Base-by-base conservation (phyloP, 2,329 filamentous ascomycete genomes). In the Fusarium albosuccineum region DNA sequence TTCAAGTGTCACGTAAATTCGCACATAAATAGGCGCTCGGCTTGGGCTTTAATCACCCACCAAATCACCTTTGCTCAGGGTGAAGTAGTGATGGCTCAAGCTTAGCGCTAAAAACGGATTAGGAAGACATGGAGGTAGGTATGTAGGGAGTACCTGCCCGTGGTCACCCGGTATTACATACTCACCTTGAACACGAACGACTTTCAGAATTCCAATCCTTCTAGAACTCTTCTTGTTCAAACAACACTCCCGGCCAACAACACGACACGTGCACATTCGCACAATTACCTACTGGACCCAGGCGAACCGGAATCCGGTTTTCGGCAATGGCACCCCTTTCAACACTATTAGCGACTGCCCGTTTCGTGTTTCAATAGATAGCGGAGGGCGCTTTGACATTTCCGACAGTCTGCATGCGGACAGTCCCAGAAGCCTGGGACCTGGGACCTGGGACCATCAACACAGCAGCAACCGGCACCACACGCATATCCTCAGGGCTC, bases 371-470 rank as follows among this genome's bases (percentile, higher is more conserved):
- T 53, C 50, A 61, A 52, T 27, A 33, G 22, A 36, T 36, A 64
- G 34, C 39, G 34, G 53, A 46, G 36, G 49, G 40, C 30, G 50
- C 49, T 49, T 60, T 30, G 45, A 49, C 48, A 49, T 58, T 34
- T 61, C 65, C 65, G 57, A 62, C 44, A 56, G 62, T 55, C 50
- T 58, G 61, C 17, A 22, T 46, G 33, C 52, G 67, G 17, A 34
- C 14, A 49, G 60, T 53, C 37, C 60, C 62, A 59, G 48, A 59
- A 41, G 54, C 44, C 57, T 52, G 62, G 66, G 34, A 26, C 34
- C 17, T 45, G 57, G 51, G 37, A 66, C 39, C 17, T 45, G 57
- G 51, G 37, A 66, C 39, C 13, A 33, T 45, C 16, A 45, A 40
- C 27, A 53, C 48, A 50, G 10, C 49, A 37, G 27, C 57, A 30